phyloP scores from a whole-genome alignment of 225 moss, liverwort and hornwort species.

The Marchantia paleacea region DNA sequence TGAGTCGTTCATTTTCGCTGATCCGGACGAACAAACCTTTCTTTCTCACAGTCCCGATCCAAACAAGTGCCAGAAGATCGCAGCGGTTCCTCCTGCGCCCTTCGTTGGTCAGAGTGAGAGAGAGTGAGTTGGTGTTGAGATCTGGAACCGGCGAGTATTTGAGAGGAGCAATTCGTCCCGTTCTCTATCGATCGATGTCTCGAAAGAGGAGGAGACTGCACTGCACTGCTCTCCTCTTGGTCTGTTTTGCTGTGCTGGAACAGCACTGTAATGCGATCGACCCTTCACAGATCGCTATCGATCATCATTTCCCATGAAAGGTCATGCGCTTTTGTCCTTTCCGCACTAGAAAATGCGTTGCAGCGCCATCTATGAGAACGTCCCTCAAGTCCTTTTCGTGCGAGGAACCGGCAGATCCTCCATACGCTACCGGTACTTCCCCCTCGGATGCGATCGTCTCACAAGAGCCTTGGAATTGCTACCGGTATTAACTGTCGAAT shows the following conservation, averaged over 20 bases:
- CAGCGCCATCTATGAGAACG: too few species aligned
- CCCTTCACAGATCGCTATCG: constrained; percentile 4
- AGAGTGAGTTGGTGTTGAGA: background rate
- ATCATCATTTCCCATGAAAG: constrained; percentile 3
- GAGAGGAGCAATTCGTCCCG: background rate
- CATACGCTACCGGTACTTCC: too few species aligned
- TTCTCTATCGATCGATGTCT: background rate
- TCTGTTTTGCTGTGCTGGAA: constrained; percentile 1
- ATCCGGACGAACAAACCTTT: background rate
- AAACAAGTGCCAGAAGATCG: background rate
- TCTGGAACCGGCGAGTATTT: background rate
- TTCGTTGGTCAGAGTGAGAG: background rate
- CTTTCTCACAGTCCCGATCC: background rate
- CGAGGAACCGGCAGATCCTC: background rate
- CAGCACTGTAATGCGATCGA: background rate
- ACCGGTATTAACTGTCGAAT: too few species aligned
- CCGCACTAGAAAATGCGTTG: too few species aligned
- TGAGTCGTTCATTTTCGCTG: constrained; percentile 62
- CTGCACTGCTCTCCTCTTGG: background rate
- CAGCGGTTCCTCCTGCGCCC: background rate
- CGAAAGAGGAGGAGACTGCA: constrained; percentile 2
- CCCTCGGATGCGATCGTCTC: too few species aligned
- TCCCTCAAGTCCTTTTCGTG: background rate
- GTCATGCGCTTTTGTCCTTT: background rate
- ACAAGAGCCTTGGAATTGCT: too few species aligned